Evolutionary conservation across 176 grass and related monocot species (phyloP).

Genomic region (Pontederia paniculata): DNA sequence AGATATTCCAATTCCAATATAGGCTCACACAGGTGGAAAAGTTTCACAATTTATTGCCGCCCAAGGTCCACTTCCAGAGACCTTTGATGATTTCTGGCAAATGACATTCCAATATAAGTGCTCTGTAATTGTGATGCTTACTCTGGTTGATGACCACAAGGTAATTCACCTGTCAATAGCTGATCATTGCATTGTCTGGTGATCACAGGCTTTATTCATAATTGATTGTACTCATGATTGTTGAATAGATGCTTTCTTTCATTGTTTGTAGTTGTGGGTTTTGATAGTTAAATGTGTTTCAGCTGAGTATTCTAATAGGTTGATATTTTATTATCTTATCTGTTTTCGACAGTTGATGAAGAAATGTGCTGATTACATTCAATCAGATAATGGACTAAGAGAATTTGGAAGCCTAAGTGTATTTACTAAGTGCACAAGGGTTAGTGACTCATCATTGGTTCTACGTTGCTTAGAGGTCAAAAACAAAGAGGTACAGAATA

Average conservation of each 20-base stretch:
- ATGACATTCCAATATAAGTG: slow-evolving; percentile 74
- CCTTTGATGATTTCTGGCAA: slow-evolving; percentile 81
- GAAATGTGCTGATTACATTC: slow-evolving; percentile 70
- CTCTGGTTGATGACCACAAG: slow-evolving; percentile 54
- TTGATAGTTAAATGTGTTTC: no score
- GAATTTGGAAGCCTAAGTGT: slow-evolving; percentile 63
- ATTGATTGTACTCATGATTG: neutral
- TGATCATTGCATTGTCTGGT: no score
- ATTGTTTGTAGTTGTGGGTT: no score
- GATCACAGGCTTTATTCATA: no score
- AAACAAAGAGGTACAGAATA: slow-evolving; percentile 37
- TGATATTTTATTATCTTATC: slow-evolving; percentile 12
- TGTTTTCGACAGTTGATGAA: slow-evolving; percentile 40
- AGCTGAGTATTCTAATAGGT: no score
- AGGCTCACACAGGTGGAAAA: slow-evolving; percentile 15
- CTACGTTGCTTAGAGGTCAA: slow-evolving; percentile 58
- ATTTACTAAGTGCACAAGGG: slow-evolving; percentile 15
- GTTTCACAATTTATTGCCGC: slow-evolving; percentile 71
- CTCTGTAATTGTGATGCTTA: slow-evolving; percentile 82
- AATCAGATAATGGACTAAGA: slow-evolving; percentile 21
- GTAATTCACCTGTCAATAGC: slow-evolving; percentile 26
- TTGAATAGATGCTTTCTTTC: no score
- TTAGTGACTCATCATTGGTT: slow-evolving; percentile 29
- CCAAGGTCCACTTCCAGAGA: slow-evolving; percentile 65
- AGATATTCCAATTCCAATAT: slow-evolving; percentile 4